phyloP scores from a whole-genome alignment of 2,329 filamentous ascomycete species.

The Beauveria varroae region DNA sequence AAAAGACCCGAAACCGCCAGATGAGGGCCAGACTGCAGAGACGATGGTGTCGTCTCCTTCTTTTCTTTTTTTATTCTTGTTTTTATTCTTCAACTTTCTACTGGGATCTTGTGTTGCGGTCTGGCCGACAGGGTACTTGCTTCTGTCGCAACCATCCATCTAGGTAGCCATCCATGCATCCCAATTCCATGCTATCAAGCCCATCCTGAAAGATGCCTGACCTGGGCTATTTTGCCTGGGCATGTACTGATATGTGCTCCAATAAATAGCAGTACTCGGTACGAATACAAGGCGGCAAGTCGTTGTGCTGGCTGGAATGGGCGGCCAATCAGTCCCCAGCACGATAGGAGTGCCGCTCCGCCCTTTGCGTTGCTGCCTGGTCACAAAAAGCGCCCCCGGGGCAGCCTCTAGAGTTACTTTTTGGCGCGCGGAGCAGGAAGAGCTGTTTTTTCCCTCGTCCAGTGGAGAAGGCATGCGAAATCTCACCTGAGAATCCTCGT shows the following conservation, averaged over 20 bases:
- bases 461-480: constrained; percentile 3
- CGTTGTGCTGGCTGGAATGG: constrained; percentile 14
- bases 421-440: not conserved
- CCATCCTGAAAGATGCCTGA: too few relatives aligned
- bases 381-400: too few relatives aligned
- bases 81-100: not conserved
- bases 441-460: not conserved
- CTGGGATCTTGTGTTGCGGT: too few relatives aligned
- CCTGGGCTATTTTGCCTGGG: too few relatives aligned
- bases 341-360: constrained; percentile 20
- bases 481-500: constrained; percentile 11
- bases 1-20: constrained; percentile 10
- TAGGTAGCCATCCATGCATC: not conserved
- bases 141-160: not conserved
- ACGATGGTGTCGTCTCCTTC: not conserved
- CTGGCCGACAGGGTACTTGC: too few relatives aligned
- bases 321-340: constrained; percentile 26
- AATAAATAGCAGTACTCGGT: not conserved
- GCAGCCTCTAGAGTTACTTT: not conserved
- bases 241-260: too few relatives aligned
- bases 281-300: not conserved
- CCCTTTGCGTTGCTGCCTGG: constrained; percentile 4
- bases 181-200: not conserved
- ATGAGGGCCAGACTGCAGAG: not conserved
- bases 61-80: too few relatives aligned